Conservation (phyloP, 192 early-diverging fungal genomes). For the Diversispora epigaea region DNA sequence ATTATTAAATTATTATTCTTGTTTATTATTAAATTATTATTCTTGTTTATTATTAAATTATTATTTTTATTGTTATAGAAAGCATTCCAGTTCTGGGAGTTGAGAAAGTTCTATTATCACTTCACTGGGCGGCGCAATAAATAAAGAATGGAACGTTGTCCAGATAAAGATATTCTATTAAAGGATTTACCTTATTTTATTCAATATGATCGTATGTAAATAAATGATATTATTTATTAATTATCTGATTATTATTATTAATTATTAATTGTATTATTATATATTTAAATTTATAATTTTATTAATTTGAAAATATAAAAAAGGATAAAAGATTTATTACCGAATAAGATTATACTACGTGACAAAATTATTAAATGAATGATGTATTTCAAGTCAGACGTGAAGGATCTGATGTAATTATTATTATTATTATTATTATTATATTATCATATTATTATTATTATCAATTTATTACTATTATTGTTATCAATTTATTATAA, state of each 20-base stretch:
- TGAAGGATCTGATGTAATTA: constrained; percentile 53
- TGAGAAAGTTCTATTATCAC: constrained; percentile 51
- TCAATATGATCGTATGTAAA: constrained; percentile 54
- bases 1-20: too few species aligned
- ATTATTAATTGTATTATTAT: neutral
- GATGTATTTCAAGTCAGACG: constrained; percentile 57
- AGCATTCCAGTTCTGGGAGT: constrained; percentile 53
- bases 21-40: too few species aligned
- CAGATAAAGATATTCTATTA: constrained; percentile 49
- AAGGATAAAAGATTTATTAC: too few species aligned
- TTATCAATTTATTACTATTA: neutral
- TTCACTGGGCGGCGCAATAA: constrained; percentile 46
- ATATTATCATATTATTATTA: too few species aligned
- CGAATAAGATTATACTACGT: too few species aligned
- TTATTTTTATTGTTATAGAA: constrained; percentile 37
- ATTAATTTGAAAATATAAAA: constrained; percentile 54
- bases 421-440: too few species aligned
- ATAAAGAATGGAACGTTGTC: constrained; percentile 40
- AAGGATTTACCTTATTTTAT: constrained; percentile 52
- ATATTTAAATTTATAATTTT: neutral
- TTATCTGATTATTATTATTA: neutral
- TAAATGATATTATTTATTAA: neutral
- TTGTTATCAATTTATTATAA: constrained; percentile 41
- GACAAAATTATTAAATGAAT: constrained; percentile 51
- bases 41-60: too few species aligned